Base-by-base conservation (phyloP, 768 basidiomycete genomes). In the Astraeus odoratus region DNA sequence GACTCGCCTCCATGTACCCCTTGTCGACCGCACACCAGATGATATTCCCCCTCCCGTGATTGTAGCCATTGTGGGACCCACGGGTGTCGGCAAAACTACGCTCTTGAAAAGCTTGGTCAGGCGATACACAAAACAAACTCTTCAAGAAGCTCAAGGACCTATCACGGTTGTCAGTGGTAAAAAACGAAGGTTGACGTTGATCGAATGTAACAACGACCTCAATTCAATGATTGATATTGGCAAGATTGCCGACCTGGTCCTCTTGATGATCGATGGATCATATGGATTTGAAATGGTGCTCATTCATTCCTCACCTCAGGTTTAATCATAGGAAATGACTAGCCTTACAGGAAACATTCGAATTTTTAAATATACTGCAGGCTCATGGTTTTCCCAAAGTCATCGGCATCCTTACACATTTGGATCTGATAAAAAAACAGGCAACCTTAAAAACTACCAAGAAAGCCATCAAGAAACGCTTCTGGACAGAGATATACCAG, bases 401-500 rank as follows among this genome's bases (percentile, higher is more conserved):
- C 55, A 91, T 99, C 50, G 95, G 96, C 45, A 67, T 99, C 47
- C 85, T 99, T 38, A 86, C 92, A 38, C 96, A 99, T 65, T 81
- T 98, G 33, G 96, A 98, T 66, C 83, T 99, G 52, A 87, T 99
- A 54, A 96, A 96, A 73, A 94, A 92, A 60, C 76, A 85, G 5
- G 74, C 86, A 0, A 83, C 83, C 3, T 80, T 98, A 31, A 86
- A 84, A 46, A 79, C 80, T 40, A 92, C 91, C 43, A 99, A 98
- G 70, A 96, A 96, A 58, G 69, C 83, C 0, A 78, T 99, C 30
- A 99, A 99, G 67, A 96, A 91, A 60, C 88, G 96, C 8, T 99
- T 99, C 70, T 99, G 96, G 96, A 91, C 94, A 0, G 96, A 99
- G 66, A 98, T 99, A 10, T 98, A 98, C 64, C 88, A 93, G 57